Evolutionary conservation across 352 stramenopile species (phyloP).

Genomic region (Phytophthora pinifolia): DNA sequence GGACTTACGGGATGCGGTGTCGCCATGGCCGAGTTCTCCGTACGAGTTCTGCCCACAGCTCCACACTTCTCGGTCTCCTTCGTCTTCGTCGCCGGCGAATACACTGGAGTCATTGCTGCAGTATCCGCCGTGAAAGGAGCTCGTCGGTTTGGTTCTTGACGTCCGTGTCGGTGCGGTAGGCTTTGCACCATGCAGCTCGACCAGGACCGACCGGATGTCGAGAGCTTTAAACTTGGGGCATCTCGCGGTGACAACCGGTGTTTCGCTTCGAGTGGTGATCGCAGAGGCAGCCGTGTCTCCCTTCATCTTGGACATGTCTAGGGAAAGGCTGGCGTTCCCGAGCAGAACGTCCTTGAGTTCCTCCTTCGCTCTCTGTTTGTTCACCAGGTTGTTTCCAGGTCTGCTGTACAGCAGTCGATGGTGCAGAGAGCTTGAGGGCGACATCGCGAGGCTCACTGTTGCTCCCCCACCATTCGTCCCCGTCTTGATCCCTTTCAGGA

Average conservation of each 20-base stretch:
- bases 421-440: slow-evolving; percentile 13
- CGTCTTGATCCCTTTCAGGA: slow-evolving; percentile 32
- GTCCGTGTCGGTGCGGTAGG: slow-evolving; percentile 6
- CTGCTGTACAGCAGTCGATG: slow-evolving; percentile 22
- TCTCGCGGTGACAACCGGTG: slow-evolving; percentile 21
- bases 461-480: slow-evolving; percentile 6
- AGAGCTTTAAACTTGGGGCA: slow-evolving; percentile 58
- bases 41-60: slow-evolving; percentile 95
- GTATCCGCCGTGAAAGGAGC: neutral
- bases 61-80: slow-evolving; percentile 89
- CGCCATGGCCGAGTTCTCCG: slow-evolving; percentile 91
- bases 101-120: slow-evolving; percentile 2
- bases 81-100: slow-evolving; percentile 32
- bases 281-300: slow-evolving; percentile 10
- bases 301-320: slow-evolving; percentile 40
- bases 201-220: slow-evolving; percentile 37
- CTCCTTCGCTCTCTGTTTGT: slow-evolving; percentile 34
- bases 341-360: slow-evolving; percentile 39
- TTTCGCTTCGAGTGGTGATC: slow-evolving; percentile 23
- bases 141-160: slow-evolving; percentile 12
- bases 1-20: slow-evolving; percentile 82
- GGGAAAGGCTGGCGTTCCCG: slow-evolving; percentile 24
- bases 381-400: slow-evolving; percentile 26
- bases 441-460: slow-evolving; percentile 20
- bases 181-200: slow-evolving; percentile 44